phyloP scores from a whole-genome alignment of 306 rosid genomes.

The Gastrolobium bilobum region DNA sequence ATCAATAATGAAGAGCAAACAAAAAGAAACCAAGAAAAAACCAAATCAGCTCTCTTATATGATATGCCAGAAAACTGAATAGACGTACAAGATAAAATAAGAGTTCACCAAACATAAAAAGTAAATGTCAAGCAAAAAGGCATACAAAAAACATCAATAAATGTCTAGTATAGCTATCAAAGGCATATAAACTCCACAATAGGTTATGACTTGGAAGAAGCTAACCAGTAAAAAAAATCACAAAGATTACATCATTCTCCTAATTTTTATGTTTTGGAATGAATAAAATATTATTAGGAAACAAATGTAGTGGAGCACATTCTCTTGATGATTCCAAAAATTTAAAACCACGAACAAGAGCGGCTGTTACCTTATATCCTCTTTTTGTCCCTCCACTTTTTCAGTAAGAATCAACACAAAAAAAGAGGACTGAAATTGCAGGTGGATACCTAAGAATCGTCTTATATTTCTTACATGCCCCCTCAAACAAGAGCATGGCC shows the following conservation, averaged over 20 bases:
- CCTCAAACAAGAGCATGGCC: not conserved
- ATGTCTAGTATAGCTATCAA: conserved; percentile 26
- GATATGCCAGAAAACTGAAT: conserved; percentile 12
- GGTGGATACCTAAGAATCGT: conserved; percentile 3
- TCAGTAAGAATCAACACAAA: conserved; percentile 9
- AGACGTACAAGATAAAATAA: conserved; percentile 17
- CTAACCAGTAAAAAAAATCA: conserved; percentile 30
- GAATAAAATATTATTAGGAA: conserved; percentile 14
- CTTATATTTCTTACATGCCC: conserved; percentile 6
- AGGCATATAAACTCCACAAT: conserved; percentile 2
- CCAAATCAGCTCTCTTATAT: not conserved
- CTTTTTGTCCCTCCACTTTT: conserved; percentile 3
- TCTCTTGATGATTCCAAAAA: conserved; percentile 33
- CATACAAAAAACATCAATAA: not conserved
- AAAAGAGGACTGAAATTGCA: not conserved
- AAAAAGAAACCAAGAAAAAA: conserved; percentile 18
- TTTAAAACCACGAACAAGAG: conserved; percentile 35
- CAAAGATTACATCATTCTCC: conserved; percentile 29
- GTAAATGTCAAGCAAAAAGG: conserved; percentile 9
- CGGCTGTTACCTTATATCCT: conserved; percentile 15
- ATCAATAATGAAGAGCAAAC: conserved; percentile 27
- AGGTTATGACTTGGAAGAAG: conserved; percentile 27
- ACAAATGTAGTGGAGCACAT: not conserved
- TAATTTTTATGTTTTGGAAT: not conserved
- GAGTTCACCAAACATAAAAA: conserved; percentile 24